Evolutionary conservation across 805 yeast species (phyloP).

Genomic region (Starmerella etchellsii): DNA sequence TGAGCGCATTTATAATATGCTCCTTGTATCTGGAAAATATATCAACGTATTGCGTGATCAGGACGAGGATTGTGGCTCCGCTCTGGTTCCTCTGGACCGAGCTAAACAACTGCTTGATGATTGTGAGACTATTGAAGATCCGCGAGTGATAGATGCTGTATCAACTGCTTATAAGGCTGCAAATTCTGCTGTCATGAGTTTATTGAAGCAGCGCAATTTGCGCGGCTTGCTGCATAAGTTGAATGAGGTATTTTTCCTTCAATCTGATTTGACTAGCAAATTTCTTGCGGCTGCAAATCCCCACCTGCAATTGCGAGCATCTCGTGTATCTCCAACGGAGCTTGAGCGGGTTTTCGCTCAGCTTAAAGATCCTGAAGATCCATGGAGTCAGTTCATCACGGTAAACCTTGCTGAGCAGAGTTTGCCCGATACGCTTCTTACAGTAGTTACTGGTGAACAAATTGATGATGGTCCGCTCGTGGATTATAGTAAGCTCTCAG

Average conservation of each 20-base stretch:
- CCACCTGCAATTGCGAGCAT: slow-evolving; percentile 39
- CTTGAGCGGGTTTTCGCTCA: slow-evolving; percentile 27
- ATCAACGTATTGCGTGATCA: slow-evolving; percentile 23
- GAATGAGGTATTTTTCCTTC: slow-evolving; percentile 41
- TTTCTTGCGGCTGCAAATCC: slow-evolving; percentile 39
- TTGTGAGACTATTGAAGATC: slow-evolving; percentile 29
- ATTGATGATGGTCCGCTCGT: slow-evolving; percentile 7
- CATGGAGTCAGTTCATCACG: slow-evolving; percentile 21
- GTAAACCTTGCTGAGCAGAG: slow-evolving; percentile 28
- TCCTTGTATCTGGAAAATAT: slow-evolving; percentile 74
- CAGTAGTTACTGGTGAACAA: neutral
- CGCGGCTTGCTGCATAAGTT: slow-evolving; percentile 35
- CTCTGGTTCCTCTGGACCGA: neutral
- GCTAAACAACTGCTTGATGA: neutral
- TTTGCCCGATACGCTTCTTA: slow-evolving; percentile 17
- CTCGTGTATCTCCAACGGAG: slow-evolving; percentile 22
- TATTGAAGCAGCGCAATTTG: slow-evolving; percentile 41
- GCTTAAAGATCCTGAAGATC: slow-evolving; percentile 19
- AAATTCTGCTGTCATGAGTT: slow-evolving; percentile 42
- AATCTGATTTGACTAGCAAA: slow-evolving; percentile 37
- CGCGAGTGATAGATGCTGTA: slow-evolving; percentile 43
- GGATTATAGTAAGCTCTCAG: neutral
- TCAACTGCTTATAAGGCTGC: slow-evolving; percentile 54
- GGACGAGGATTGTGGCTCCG: no score
- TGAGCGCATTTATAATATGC: slow-evolving; percentile 43